Percentiles rank a stretch among this genome's conserved stretches.
These are phyloP conservation scores for Claviceps sp. DNA, from an alignment of 2,329 filamentous ascomycete genomes.

Conservation along the genomic window DNA sequence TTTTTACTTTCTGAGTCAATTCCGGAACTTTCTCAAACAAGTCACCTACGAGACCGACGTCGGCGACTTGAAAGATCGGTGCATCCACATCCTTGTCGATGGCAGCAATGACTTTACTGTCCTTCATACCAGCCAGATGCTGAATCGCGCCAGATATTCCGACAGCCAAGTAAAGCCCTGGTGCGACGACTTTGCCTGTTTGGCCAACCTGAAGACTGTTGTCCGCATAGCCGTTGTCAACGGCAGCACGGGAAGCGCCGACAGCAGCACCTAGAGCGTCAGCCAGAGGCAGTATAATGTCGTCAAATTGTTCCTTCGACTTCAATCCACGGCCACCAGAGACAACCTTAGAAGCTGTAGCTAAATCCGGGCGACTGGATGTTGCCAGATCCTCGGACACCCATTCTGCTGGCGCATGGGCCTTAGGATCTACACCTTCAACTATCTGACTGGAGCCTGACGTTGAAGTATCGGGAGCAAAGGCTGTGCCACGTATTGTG, in stretches of 20 bases:
- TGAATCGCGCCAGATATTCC: slow-evolving; percentile 97
- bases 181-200: slow-evolving; percentile 96
- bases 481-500: slow-evolving; percentile 87
- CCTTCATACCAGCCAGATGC: slow-evolving; percentile 98
- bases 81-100: slow-evolving; percentile 98
- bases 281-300: slow-evolving; percentile 79
- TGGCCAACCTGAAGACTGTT: slow-evolving; percentile 97
- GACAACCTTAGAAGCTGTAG: slow-evolving; percentile 79
- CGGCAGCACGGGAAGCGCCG: slow-evolving; percentile 84
- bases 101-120: slow-evolving; percentile 96
- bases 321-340: slow-evolving; percentile 90
- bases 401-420: slow-evolving; percentile 66
- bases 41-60: slow-evolving; percentile 90
- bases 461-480: slow-evolving; percentile 58
- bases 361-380: slow-evolving; percentile 86
- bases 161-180: slow-evolving; percentile 86
- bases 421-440: slow-evolving; percentile 74
- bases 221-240: slow-evolving; percentile 94
- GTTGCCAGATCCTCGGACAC: slow-evolving; percentile 85
- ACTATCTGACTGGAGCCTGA: slow-evolving; percentile 65
- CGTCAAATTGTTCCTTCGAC: slow-evolving; percentile 96
- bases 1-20: slow-evolving; percentile 87
- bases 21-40: slow-evolving; percentile 93
- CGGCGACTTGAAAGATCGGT: slow-evolving; percentile 95
- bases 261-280: slow-evolving; percentile 92